phyloP scores from a whole-genome alignment of 768 basidiomycete genomes.

The Infundibulicybe gibba region DNA sequence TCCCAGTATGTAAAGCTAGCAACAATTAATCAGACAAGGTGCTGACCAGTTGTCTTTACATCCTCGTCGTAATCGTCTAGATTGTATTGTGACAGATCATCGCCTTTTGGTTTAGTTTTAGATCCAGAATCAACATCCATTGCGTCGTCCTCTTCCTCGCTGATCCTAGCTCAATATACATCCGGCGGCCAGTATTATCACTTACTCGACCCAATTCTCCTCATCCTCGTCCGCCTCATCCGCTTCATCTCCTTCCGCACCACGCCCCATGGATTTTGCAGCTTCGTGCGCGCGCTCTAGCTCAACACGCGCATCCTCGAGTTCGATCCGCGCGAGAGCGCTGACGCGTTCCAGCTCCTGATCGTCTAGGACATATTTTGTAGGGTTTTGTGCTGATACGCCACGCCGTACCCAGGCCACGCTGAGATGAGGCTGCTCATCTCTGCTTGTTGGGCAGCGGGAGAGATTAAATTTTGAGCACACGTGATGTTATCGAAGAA shows the following conservation, averaged over 20 bases:
- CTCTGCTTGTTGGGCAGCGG: slow-evolving; percentile 1
- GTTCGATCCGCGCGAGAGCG: slow-evolving; percentile 78
- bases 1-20: neutral
- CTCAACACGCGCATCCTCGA: slow-evolving; percentile 87
- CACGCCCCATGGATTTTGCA: slow-evolving; percentile 65
- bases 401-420: slow-evolving; percentile 82
- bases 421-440: slow-evolving; percentile 80
- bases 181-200: slow-evolving; percentile 17
- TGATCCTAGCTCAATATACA: slow-evolving; percentile 14
- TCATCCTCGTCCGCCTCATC: slow-evolving; percentile 54
- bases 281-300: slow-evolving; percentile 79
- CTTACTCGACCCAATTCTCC: slow-evolving; percentile 87
- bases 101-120: slow-evolving; percentile 30
- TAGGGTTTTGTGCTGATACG: slow-evolving; percentile 67
- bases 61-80: slow-evolving; percentile 93
- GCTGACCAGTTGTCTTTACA: slow-evolving; percentile 30
- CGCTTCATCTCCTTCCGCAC: slow-evolving; percentile 62
- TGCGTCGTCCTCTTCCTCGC: slow-evolving; percentile 38
- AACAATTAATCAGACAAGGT: neutral
- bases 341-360: slow-evolving; percentile 88
- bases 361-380: slow-evolving; percentile 89
- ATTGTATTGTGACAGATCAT: slow-evolving; percentile 84
- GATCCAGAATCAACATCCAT: slow-evolving; percentile 58
- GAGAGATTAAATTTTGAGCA: neutral
- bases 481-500: neutral